phyloP scores from a whole-genome alignment of 176 grass and related monocot genomes.

The Coix lacrymajobi region DNA sequence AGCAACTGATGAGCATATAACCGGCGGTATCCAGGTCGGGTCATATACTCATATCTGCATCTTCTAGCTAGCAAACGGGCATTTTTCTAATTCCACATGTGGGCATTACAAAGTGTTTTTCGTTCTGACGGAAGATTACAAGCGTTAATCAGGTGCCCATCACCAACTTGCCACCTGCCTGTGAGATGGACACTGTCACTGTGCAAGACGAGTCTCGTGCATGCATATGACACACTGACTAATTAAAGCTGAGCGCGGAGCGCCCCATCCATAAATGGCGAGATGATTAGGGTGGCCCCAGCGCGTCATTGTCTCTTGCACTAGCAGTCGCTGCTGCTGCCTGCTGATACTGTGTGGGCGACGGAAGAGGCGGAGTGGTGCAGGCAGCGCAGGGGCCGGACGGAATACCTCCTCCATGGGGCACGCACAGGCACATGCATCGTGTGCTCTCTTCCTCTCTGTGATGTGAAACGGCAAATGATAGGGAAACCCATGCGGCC shows the following conservation, averaged over 20 bases:
- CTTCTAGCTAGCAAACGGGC: neutral
- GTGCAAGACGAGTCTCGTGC: neutral
- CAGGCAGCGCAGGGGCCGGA: neutral
- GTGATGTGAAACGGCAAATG: neutral
- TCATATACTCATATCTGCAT: neutral
- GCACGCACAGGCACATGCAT: no score
- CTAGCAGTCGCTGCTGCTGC: neutral
- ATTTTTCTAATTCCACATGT: neutral
- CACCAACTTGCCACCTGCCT: neutral
- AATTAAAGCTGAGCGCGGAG: neutral
- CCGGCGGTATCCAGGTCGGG: slow-evolving; percentile 1
- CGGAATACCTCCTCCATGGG: neutral
- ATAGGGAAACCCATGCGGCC: neutral
- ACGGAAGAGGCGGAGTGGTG: neutral
- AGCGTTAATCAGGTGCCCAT: neutral
- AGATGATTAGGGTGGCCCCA: neutral
- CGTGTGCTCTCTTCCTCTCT: no score
- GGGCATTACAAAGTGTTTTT: neutral
- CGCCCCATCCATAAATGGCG: neutral
- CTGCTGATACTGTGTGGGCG: no score
- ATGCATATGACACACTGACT: neutral
- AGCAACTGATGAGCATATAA: neutral
- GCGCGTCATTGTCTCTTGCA: neutral
- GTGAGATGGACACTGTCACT: no score
- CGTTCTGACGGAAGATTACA: neutral